These are phyloP conservation scores for Monosporascus ibericus DNA, from an alignment of 2,329 filamentous ascomycete species.

Conservation along the genomic window DNA sequence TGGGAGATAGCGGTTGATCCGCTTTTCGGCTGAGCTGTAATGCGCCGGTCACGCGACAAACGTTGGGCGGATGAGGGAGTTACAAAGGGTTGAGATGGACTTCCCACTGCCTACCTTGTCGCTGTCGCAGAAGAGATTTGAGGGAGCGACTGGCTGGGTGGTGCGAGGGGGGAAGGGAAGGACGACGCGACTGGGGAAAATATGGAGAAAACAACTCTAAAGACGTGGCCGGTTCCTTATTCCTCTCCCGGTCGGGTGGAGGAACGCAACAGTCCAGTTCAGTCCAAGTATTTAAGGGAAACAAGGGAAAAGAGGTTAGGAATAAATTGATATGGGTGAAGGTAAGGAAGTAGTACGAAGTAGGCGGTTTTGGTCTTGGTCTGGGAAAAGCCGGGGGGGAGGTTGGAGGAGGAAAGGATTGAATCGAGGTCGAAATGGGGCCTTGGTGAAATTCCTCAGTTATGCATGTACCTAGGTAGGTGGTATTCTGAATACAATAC, in stretches of 20 bases:
- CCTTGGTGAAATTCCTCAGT: slow-evolving; percentile 1
- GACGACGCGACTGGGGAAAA: slow-evolving; percentile 22
- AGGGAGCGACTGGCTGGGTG: slow-evolving; percentile 8
- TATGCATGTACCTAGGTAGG: background rate
- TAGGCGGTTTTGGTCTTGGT: background rate
- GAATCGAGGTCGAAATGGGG: slow-evolving; percentile 8
- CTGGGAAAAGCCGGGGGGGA: slow-evolving; percentile 9
- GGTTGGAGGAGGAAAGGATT: slow-evolving; percentile 12
- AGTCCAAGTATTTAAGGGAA: too few relatives aligned
- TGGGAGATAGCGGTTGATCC: background rate
- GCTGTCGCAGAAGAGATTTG: slow-evolving; percentile 3
- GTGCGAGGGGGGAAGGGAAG: slow-evolving; percentile 15
- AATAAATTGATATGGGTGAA: background rate
- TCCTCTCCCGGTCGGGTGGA: slow-evolving; percentile 3
- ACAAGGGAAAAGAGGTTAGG: too few relatives aligned
- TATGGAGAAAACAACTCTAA: slow-evolving; percentile 20
- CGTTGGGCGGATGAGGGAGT: background rate
- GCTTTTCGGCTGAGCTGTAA: background rate
- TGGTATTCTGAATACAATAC: background rate
- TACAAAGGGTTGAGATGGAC: background rate
- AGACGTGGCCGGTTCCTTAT: slow-evolving; percentile 7
- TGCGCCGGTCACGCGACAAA: background rate
- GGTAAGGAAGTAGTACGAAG: background rate
- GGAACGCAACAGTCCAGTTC: background rate
- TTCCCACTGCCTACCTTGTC: too few relatives aligned